Conservation (phyloP, 768 basidiomycete species). For the Tephrocybe sp. region DNA sequence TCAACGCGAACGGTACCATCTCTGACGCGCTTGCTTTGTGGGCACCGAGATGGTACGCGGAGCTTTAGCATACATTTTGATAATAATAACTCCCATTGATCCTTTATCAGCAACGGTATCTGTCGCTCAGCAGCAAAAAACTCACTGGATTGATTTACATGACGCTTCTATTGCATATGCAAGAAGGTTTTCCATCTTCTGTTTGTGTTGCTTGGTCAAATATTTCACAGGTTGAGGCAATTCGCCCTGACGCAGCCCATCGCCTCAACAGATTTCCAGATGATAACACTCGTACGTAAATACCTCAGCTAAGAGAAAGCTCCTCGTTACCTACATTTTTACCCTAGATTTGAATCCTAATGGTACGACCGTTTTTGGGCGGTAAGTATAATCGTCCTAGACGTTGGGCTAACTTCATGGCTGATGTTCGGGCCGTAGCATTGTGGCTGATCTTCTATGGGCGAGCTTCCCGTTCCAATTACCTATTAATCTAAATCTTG, state of each 20-base stretch:
- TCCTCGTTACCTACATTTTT: not conserved
- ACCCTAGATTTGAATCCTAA: conserved; percentile 36
- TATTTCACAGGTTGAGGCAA: conserved; percentile 30
- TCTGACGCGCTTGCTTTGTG: conserved; percentile 36
- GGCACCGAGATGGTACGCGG: conserved; percentile 33
- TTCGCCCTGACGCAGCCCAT: conserved; percentile 39
- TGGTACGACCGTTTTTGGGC: conserved; percentile 41
- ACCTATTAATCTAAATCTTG: conserved; percentile 35
- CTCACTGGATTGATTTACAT: conserved; percentile 40
- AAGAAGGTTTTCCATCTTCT: not conserved
- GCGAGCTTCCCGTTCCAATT: conserved; percentile 33
- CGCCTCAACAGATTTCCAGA: conserved; percentile 36
- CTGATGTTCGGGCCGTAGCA: conserved; percentile 20
- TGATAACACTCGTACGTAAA: conserved; percentile 35
- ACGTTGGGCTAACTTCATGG: not conserved
- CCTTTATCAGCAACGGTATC: conserved; percentile 30
- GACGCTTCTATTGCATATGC: conserved; percentile 36
- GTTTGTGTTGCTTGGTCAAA: not conserved
- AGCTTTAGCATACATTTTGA: not conserved
- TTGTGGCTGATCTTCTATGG: conserved; percentile 37
- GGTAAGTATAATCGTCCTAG: conserved; percentile 11
- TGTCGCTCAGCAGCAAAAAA: conserved; percentile 33
- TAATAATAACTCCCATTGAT: not conserved
- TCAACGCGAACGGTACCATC: conserved; percentile 35
- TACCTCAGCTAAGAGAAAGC: no score